A percentile compares a stretch with the other conserved stretches of the same genome.
These are phyloP conservation scores for Corinectria fuckeliana DNA, from an alignment of 2,329 filamentous ascomycete genomes.

Conservation along the genomic window DNA sequence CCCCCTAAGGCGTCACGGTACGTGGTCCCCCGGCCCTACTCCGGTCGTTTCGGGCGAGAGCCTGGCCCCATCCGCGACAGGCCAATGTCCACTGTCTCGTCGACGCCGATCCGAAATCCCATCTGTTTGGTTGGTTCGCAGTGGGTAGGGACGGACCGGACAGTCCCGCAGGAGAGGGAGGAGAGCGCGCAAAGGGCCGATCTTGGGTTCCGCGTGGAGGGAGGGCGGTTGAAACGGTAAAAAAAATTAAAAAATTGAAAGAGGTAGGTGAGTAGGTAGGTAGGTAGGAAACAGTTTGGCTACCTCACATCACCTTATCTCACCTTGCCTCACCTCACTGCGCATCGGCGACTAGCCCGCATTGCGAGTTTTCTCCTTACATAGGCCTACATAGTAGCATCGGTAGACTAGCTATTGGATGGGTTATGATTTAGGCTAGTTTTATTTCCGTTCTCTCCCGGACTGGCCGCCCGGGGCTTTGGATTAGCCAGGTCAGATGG, in stretches of 20 bases:
- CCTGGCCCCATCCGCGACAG: conserved; percentile 31
- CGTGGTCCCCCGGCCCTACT: conserved; percentile 36
- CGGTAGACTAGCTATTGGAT: no score
- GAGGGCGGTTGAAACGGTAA: no score
- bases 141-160: conserved; percentile 8
- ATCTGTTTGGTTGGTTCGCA: conserved; percentile 27
- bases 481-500: conserved; percentile 6
- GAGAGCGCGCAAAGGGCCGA: conserved; percentile 16
- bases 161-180: not conserved
- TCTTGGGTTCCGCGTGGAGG: conserved; percentile 1
- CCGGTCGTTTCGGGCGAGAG: conserved; percentile 33
- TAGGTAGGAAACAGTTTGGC: no score
- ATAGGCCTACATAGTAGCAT: no score
- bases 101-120: conserved; percentile 38
- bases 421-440: not conserved
- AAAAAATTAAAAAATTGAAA: no score
- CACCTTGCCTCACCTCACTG: not conserved
- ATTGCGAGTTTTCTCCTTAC: not conserved
- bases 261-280: no score
- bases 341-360: not conserved
- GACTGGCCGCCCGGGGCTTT: not conserved
- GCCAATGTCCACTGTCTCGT: conserved; percentile 39
- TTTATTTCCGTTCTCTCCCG: conserved; percentile 5
- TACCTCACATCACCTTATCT: not conserved
- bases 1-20: conserved; percentile 27